Percentiles rank a stretch among this genome's conserved stretches.
These are phyloP conservation scores for Umbelopsis isabellina DNA, from an alignment of 192 early-diverging fungal species.

Conservation along the genomic window DNA sequence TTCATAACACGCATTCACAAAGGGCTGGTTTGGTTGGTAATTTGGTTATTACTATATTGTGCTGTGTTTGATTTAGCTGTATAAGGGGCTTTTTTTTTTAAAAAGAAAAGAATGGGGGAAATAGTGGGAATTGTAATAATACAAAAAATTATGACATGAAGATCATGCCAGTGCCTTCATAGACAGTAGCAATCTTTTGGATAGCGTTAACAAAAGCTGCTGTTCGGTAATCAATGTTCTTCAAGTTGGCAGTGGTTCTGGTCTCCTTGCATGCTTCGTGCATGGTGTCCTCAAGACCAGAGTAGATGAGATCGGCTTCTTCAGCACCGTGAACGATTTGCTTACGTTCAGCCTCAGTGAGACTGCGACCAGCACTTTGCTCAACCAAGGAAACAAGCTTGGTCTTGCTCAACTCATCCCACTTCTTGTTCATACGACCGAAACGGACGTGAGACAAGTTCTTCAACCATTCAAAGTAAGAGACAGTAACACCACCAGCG, in stretches of 20 bases:
- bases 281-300: slow-evolving; percentile 88
- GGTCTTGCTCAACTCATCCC: slow-evolving; percentile 77
- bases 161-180: slow-evolving; percentile 76
- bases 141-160: slow-evolving; percentile 56
- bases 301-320: slow-evolving; percentile 84
- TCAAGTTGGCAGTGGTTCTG: slow-evolving; percentile 61
- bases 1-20: too few species aligned
- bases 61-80: background rate
- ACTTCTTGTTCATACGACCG: slow-evolving; percentile 83
- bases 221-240: slow-evolving; percentile 75
- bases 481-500: slow-evolving; percentile 84
- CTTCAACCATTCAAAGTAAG: slow-evolving; percentile 85
- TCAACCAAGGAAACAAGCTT: slow-evolving; percentile 75
- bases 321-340: slow-evolving; percentile 81
- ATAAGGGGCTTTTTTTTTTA: background rate
- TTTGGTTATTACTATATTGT: background rate
- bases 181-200: slow-evolving; percentile 78
- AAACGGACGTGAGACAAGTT: slow-evolving; percentile 84
- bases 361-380: slow-evolving; percentile 71
- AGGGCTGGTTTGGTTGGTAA: too few species aligned
- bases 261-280: slow-evolving; percentile 78
- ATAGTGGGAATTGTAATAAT: background rate
- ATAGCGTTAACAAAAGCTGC: slow-evolving; percentile 81
- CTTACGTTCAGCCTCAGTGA: slow-evolving; percentile 74
- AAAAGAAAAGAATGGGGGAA: background rate